Percentiles rank a stretch among this genome's conserved stretches.
These are phyloP conservation scores for Plasmodium gallinaceum DNA, from an alignment of 169 alveolate genomes.

Conservation along the genomic window DNA sequence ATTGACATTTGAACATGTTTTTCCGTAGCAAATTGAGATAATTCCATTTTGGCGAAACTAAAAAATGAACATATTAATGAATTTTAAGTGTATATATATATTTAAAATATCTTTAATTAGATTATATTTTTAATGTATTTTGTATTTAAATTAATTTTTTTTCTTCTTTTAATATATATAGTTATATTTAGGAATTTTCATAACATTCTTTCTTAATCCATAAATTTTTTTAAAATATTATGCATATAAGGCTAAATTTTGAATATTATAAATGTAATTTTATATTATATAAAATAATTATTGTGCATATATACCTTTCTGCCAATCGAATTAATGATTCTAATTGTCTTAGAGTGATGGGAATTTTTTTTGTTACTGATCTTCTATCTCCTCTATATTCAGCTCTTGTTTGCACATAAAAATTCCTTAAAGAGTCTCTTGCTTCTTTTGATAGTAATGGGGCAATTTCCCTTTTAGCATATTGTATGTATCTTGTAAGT, in stretches of 20 bases:
- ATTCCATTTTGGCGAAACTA: conserved; percentile 93
- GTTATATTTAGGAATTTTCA: too few relatives aligned
- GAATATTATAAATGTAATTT: too few relatives aligned
- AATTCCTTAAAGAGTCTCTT: conserved; percentile 94
- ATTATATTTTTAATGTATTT: too few relatives aligned
- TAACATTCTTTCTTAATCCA: too few relatives aligned
- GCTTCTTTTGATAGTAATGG: conserved; percentile 98
- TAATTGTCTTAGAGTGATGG: conserved; percentile 98
- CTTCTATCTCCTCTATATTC: conserved; percentile 91
- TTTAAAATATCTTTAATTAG: too few relatives aligned
- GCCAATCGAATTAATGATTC: conserved; percentile 98
- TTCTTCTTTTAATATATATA: too few relatives aligned
- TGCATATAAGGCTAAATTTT: too few relatives aligned
- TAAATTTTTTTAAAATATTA: too few relatives aligned
- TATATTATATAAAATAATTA: too few relatives aligned
- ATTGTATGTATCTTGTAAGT: conserved; percentile 83
- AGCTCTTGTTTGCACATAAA: conserved; percentile 94
- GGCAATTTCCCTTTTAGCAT: conserved; percentile 86
- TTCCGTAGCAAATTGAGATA: conserved; percentile 90
- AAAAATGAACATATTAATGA: conserved; percentile 6
- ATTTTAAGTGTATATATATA: background rate
- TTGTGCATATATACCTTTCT: conserved; percentile 84
- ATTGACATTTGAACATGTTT: conserved; percentile 93
- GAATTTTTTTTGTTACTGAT: conserved; percentile 90
- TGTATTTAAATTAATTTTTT: background rate